Evolutionary conservation across 306 rosid species (phyloP), one percentile per base, ranked within the genome.

Genomic region (Dryas octopetala): DNA sequence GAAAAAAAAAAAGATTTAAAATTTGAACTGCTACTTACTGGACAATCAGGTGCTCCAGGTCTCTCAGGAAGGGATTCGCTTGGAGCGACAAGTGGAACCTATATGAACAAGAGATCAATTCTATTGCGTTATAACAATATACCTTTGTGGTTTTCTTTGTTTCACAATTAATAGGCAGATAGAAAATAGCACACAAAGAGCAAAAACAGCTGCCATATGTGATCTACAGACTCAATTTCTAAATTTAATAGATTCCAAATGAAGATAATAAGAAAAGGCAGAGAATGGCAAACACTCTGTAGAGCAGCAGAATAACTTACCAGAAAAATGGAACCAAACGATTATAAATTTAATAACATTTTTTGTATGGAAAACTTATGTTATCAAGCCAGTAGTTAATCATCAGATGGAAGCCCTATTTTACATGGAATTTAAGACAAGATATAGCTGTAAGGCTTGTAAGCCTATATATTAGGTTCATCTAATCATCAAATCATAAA

Each of bases 1-100:
- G 45, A 51, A 41, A 12, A 40, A 70, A 47, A 17, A 64, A 52
- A n/a, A 32, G 38, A 32, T 32, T 32, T 32, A 32, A 13, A 38
- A 62, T 23, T 70, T 70, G 11, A 62, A 79, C 74, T 64, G 75
- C 60, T 80, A 86, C 97, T 86, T 82, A 95, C 98, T 5, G 97
- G 97, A 81, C 98, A 95, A 83, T 95, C 98, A 76, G 91, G 97
- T 58, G 74, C 87, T 81, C 93, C 97, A 49, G 87, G 90, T 84
- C 96, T 95, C 88, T 91, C 98, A 0, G 97, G 97, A 76, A 83
- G 97, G 50, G 83, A 76, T 69, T 91, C 98, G 82, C 82, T 85
- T 63, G 85, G 59, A 77, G 84, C 84, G 54, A 71, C 54, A 85
- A 66, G 87, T 72, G 92, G 95, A 71, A 91, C 96, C 98, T 95